Base-by-base conservation (phyloP, 2,329 filamentous ascomycete species). In the Talaromyces sp. region DNA sequence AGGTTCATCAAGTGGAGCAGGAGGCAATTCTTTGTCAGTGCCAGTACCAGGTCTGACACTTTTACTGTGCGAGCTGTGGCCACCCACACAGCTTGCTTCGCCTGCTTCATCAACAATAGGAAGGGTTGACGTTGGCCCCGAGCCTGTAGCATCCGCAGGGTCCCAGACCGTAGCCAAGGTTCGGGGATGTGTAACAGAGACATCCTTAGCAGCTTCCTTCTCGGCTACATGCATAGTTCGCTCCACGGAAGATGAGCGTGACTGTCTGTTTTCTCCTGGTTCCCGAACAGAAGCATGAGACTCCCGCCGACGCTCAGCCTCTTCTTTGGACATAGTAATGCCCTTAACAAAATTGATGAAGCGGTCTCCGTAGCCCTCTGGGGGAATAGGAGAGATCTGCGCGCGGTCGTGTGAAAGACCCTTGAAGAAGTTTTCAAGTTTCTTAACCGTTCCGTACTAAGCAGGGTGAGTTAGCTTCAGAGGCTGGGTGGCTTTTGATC, bases 391-490 rank as follows among this genome's bases (percentile, higher is more conserved):
- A 0, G 93, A 97, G 56, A 99, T 97, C 69, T 97, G 87, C 30
- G 84, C 86, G 64, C 90, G 87, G 65, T 94, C 89, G 65, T 86
- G 84, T 2, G 88, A 90, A 54, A 97, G 78, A 33, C 94, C 93
- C 78, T 99, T 99, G 88, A 92, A 94, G 75, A 97, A 94, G 74
- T 97, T 88, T 73, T 99, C 94, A 56, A 93, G 84, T 70, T 94
- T 93, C 77, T 99, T 99, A 74, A 96, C 84, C 60, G 92, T 86
- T 62, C 91, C 91, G 72, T 97, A 99, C 90, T 96, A 65, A 50
- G 47, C 52, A 48, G 58, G 48, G 44, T 10, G 11, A 11, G 16
- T 51, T 46, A 51, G 49, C 16, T 30, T 51, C 52, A 55, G 59
- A 33, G 24, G 13, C n/a, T 13, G 24, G 11, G 10, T 43, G 13